phyloP scores from a whole-genome alignment of 73 alveolate genomes.

The Blepharisma japonicum region DNA sequence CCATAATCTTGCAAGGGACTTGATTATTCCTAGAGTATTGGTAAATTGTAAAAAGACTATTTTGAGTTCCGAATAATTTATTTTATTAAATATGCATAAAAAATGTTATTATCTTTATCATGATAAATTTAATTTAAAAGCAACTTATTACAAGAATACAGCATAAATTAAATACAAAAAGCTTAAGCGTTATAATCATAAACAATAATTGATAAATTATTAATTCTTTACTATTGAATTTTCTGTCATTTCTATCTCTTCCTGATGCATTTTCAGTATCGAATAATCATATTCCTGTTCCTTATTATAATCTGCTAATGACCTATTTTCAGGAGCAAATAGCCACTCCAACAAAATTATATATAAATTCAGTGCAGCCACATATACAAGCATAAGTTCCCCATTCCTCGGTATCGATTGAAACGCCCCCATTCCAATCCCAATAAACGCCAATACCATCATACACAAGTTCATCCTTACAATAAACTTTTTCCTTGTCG shows the following conservation, averaged over 20 bases:
- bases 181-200: too few species aligned
- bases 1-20: too few species aligned
- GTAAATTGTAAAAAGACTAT: too few species aligned
- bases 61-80: too few species aligned
- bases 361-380: slow-evolving; percentile 14
- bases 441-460: slow-evolving; percentile 9
- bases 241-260: not conserved
- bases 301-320: not conserved
- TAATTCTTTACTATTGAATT: too few species aligned
- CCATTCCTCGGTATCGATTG: slow-evolving; percentile 15
- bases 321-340: not conserved
- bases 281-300: slow-evolving; percentile 4
- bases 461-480: not conserved
- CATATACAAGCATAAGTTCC: not conserved
- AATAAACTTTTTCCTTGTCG: not conserved
- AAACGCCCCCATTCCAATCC: slow-evolving; percentile 16
- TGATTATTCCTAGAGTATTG: too few species aligned
- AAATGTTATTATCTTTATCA: too few species aligned
- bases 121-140: too few species aligned
- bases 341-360: not conserved
- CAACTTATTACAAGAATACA: too few species aligned
- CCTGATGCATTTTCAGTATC: not conserved
- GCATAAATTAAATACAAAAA: too few species aligned
- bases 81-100: too few species aligned
- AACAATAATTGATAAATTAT: too few species aligned